Conservation (phyloP, 768 basidiomycete genomes). For the Cyathus striatus region DNA sequence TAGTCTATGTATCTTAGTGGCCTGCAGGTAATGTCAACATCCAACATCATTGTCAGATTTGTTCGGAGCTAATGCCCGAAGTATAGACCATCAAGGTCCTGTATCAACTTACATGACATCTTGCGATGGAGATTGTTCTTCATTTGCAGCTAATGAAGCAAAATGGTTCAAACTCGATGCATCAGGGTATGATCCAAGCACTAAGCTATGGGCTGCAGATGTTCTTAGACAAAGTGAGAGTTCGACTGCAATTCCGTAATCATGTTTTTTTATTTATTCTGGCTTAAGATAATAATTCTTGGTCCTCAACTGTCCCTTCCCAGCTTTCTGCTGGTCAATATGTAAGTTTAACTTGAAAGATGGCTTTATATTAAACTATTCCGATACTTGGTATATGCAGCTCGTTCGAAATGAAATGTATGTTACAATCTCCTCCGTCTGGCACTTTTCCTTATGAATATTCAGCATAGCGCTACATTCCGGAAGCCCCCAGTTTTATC, state of each 20-base stretch:
- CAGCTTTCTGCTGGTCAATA: conserved; percentile 42
- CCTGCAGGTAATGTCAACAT: conserved; percentile 22
- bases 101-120: conserved; percentile 50
- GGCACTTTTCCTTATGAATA: conserved; percentile 5
- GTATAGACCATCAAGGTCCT: conserved; percentile 41
- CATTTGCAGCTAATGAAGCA: conserved; percentile 29
- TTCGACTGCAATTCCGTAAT: conserved; percentile 5
- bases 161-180: conserved; percentile 49
- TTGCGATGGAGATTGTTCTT: conserved; percentile 39
- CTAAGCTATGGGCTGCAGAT: conserved; percentile 35
- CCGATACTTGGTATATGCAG: too few relatives aligned
- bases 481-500: conserved; percentile 26
- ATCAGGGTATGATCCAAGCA: conserved; percentile 32
- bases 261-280: conserved; percentile 1
- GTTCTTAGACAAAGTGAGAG: conserved; percentile 32
- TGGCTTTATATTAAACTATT: too few relatives aligned
- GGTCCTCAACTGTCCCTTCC: conserved; percentile 38
- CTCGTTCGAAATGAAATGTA: conserved; percentile 46
- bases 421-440: conserved; percentile 7
- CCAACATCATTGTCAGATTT: conserved; percentile 6
- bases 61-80: too few relatives aligned
- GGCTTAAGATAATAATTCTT: conserved; percentile 28
- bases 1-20: conserved; percentile 21
- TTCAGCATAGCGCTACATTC: conserved; percentile 41
- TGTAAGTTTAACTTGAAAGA: too few relatives aligned